Evolutionary conservation across 805 yeast genomes (phyloP), one percentile per base, ranked within the genome.

Genomic region (Candida ficus): DNA sequence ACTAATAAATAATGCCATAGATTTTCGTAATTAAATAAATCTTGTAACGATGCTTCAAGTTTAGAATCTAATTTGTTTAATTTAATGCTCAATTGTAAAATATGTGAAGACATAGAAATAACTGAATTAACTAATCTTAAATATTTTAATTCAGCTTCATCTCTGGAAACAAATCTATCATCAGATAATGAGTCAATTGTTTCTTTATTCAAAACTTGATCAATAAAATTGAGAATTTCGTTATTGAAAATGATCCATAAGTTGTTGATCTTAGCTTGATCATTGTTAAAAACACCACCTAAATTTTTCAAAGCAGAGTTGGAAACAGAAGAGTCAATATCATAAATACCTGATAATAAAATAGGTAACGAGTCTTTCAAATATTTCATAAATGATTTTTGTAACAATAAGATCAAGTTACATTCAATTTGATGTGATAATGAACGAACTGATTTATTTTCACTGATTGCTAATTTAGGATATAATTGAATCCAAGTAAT

Each of bases 401-500:
- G 79, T 9, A 82, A 56, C 1, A 49, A 41, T 13, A 52, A 46
- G 29, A 84, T 77, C 29, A 78, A 66, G 14, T 56, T 58, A 1
- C 83, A 74, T 37, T 89, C 89, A 4, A 80, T 67, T 43, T 73
- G 76, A 54, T 88, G 95, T 4, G 88, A 59, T 16, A 69, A 55
- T 8, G 63, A 42, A 42, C 97, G 70, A 1, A 88, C 84, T 12
- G 64, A 62, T 47, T 82, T 76, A 3, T 90, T 78, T 39, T 75
- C 76, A 45, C 85, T 93, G 6, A 83, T 68, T 2, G 93, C 71
- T 22, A 90, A 63, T 53, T 88, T 86, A 0, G 96, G 83, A 53
- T 86, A 91, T 17, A 87, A 49, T 58, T 88, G 95, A 34, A 86
- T 70, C 95, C 87, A 86, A 28, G 79, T 73, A 38, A 68, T 70